phyloP scores from a whole-genome alignment of 148 eudicot species.

The Simmondsia chinensis region DNA sequence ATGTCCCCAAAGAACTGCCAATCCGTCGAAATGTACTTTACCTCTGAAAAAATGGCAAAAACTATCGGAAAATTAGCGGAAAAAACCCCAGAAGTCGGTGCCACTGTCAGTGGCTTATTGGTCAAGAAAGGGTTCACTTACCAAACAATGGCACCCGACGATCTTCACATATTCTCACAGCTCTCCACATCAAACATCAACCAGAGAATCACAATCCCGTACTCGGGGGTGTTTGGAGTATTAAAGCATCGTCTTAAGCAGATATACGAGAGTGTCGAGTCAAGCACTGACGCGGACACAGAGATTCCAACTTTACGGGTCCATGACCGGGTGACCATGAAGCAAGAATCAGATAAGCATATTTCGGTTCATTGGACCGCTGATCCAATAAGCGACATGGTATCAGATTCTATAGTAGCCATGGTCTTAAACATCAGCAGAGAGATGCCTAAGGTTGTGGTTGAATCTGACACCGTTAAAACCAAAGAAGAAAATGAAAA shows the following conservation, averaged over 20 bases:
- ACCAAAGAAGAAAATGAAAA: conserved; percentile 53
- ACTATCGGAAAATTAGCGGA: conserved; percentile 78
- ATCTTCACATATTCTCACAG: conserved; percentile 85
- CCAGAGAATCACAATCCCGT: conserved; percentile 84
- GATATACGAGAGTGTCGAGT: conserved; percentile 79
- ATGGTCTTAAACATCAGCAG: conserved; percentile 67
- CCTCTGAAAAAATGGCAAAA: conserved; percentile 86
- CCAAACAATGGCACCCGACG: conserved; percentile 88
- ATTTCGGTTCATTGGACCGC: conserved; percentile 79
- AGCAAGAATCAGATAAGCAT: conserved; percentile 77
- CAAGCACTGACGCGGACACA: conserved; percentile 52
- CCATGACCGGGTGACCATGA: conserved; percentile 65
- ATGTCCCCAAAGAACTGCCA: conserved; percentile 82
- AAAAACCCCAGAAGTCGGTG: conserved; percentile 66
- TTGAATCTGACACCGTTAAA: conserved; percentile 36
- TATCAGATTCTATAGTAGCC: conserved; percentile 82
- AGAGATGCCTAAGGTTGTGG: conserved; percentile 83
- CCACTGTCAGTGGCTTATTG: conserved; percentile 61
- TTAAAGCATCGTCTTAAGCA: conserved; percentile 67
- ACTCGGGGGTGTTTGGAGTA: conserved; percentile 79
- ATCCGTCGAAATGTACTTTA: conserved; percentile 80
- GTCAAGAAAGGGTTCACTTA: conserved; percentile 95
- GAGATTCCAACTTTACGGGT: conserved; percentile 48
- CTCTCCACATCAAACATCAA: conserved; percentile 70
- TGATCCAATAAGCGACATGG: conserved; percentile 92